Evolutionary conservation across 306 rosid species (phyloP).

Genomic region (Datisca glomerata): DNA sequence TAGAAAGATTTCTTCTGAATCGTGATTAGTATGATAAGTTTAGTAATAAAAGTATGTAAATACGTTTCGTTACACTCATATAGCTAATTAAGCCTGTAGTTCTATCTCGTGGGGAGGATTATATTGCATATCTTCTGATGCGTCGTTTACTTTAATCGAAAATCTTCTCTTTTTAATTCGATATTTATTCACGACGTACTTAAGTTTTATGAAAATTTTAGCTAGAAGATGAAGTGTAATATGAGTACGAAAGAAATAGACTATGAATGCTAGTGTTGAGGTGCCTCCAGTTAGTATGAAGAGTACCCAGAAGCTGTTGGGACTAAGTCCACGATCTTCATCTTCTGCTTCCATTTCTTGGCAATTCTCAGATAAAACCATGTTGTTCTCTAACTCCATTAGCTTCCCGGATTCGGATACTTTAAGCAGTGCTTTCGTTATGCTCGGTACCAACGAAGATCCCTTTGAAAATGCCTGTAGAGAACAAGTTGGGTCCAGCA

Average conservation of each 20-base stretch:
- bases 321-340: constrained; percentile 23
- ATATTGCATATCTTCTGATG: too few species aligned
- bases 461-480: constrained; percentile 31
- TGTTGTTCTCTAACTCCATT: constrained; percentile 15
- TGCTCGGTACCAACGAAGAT: constrained; percentile 16
- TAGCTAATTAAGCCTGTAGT: too few species aligned
- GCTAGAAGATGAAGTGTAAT: too few species aligned
- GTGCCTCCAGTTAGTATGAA: constrained; percentile 27
- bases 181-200: too few species aligned
- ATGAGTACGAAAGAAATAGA: constrained; percentile 10
- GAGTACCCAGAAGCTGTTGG: constrained; percentile 23
- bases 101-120: too few species aligned
- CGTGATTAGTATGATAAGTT: too few species aligned
- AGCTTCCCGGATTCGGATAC: constrained; percentile 21
- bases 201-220: too few species aligned
- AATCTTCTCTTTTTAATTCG: background rate
- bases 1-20: too few species aligned
- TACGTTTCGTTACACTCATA: too few species aligned
- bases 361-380: constrained; percentile 28
- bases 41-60: too few species aligned
- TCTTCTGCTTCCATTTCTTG: constrained; percentile 4
- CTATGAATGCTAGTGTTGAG: constrained; percentile 27
- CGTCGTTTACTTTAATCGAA: too few species aligned
- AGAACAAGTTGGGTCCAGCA: background rate
- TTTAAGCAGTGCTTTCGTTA: constrained; percentile 22